These are phyloP conservation scores for Fomitopsis betulina DNA, from an alignment of 1,284 basidiomycete genomes.

Conservation along the genomic window DNA sequence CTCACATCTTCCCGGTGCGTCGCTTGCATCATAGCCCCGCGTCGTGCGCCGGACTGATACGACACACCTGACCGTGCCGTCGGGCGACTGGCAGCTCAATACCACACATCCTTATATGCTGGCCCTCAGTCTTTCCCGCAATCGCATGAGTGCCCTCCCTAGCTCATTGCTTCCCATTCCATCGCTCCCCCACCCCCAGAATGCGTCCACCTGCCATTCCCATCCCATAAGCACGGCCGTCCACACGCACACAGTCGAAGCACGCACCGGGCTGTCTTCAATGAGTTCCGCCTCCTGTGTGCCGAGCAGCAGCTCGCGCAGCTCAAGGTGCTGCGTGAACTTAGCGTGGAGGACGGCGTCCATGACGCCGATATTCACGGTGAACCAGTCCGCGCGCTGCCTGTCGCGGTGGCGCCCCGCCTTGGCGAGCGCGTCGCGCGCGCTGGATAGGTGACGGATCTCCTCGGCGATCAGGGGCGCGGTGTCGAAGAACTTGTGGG, in stretches of 20 bases:
- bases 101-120: no score
- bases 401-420: conserved; percentile 10
- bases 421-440: conserved; percentile 16
- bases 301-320: conserved; percentile 18
- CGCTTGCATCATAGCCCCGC: no score
- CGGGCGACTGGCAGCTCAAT: no score
- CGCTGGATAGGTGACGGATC: conserved; percentile 15
- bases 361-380: conserved; percentile 23
- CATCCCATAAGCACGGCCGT: not conserved
- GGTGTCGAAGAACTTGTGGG: conserved; percentile 17
- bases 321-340: conserved; percentile 23
- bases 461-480: conserved; percentile 16
- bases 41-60: no score
- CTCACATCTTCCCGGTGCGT: no score
- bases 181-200: conserved; percentile 65
- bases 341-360: conserved; percentile 22
- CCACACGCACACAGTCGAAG: not conserved
- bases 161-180: conserved; percentile 61
- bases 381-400: conserved; percentile 21
- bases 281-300: conserved; percentile 24
- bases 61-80: no score
- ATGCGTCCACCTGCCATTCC: conserved; percentile 37
- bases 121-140: conserved; percentile 30
- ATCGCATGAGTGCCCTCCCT: conserved; percentile 60
- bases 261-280: conserved; percentile 20